Evolutionary conservation across 371 early-diverging fungal genomes (phyloP), one percentile per base, ranked within the genome.

Genomic region (Haplosporangium sp.): DNA sequence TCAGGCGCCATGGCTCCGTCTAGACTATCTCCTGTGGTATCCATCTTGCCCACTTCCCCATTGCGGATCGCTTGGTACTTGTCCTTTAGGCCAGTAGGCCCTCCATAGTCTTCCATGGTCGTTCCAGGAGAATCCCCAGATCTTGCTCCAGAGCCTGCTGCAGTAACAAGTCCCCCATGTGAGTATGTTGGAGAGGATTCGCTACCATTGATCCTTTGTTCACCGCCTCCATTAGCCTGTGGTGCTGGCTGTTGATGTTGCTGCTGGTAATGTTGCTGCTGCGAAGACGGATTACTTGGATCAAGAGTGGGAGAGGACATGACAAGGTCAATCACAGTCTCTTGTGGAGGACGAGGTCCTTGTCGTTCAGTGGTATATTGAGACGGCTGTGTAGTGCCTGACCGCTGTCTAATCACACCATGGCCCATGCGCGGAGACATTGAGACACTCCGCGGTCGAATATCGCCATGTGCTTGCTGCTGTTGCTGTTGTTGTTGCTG

Each of bases 351-450:
- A 46, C 36, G 67, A 20, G 67, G 10, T 45, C 63, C 59, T 29
- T 45, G 53, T 41, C 64, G 55, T 7, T 64, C 62, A 37, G 40
- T 63, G 45, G 53, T 38, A 20, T 52, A 54, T 10, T 51, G 46
- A 29, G 29, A 4, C 29, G 29, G 29, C 29, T 13, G 16, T n/a
- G 18, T 6, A 13, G 45, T 13, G 23, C 37, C 56, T 50, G 47
- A n/a, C 52, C 52, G 59, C 41, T 64, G 69, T 56, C 69, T 57
- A 46, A 48, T 55, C 45, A 54, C 57, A n/a, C 73, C 62, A 47
- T 66, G 65, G 16, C 66, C 73, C 56, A 66, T 62, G 51, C 62
- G 73, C 48, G 73, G 73, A n/a, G 73, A 72, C 62, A 72, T 66
- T 13, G 73, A 65, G 6, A 55, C 53, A 2, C 61, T 43, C 29